Percentiles rank a stretch among this genome's conserved stretches.
Evolutionary conservation across 805 yeast species (phyloP).

Genomic region (Yueomyces sp.): DNA sequence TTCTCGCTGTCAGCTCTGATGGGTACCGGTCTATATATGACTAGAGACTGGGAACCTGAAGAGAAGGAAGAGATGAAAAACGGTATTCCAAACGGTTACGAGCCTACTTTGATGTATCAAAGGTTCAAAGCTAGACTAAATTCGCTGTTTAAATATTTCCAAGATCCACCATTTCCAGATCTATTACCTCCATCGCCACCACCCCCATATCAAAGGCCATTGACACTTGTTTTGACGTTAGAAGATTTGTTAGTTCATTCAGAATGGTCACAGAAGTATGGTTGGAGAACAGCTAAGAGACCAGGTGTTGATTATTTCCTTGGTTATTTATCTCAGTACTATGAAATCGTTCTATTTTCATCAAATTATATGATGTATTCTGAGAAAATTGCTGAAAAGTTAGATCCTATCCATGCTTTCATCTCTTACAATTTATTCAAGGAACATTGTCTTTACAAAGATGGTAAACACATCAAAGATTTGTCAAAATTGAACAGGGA

Average conservation of each 20-base stretch:
- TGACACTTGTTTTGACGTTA: conserved; percentile 76
- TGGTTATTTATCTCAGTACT: conserved; percentile 88
- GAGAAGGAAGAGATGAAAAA: conserved; percentile 50
- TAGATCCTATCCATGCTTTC: conserved; percentile 88
- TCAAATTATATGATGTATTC: conserved; percentile 76
- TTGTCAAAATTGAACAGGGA: conserved; percentile 85
- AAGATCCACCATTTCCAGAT: conserved; percentile 88
- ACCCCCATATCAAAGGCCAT: conserved; percentile 82
- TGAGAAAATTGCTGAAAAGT: conserved; percentile 70
- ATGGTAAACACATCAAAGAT: conserved; percentile 85
- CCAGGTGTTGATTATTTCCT: conserved; percentile 96
- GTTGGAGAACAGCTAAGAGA: conserved; percentile 98
- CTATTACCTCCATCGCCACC: conserved; percentile 86
- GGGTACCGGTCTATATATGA: conserved; percentile 51
- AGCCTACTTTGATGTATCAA: conserved; percentile 48
- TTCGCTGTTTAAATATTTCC: conserved; percentile 67
- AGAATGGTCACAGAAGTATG: conserved; percentile 80
- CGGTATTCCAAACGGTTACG: conserved; percentile 51
- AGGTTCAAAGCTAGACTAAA: conserved; percentile 62
- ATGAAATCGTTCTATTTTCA: conserved; percentile 86
- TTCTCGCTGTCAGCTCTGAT: conserved; percentile 33
- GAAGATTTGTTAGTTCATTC: conserved; percentile 88
- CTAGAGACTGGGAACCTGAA: conserved; percentile 75
- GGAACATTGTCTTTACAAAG: conserved; percentile 77
- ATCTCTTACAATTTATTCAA: conserved; percentile 77